phyloP scores from a whole-genome alignment of 1,139 yeast species.

The Saccharomyces pastorianus region DNA sequence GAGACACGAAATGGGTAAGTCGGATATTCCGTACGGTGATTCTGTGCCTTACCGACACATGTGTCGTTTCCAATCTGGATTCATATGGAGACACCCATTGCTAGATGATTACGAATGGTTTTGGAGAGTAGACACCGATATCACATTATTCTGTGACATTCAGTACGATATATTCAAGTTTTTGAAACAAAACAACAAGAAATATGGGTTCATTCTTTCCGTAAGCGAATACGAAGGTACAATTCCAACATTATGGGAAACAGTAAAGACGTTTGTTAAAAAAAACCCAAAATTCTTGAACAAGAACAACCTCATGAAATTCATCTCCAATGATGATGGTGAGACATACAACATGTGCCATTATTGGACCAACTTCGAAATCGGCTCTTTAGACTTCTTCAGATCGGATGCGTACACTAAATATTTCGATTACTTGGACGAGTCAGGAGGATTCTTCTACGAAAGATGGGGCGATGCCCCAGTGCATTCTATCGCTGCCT shows the following conservation, averaged over 20 bases:
- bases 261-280: constrained; percentile 58
- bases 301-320: constrained; percentile 60
- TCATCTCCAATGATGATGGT: constrained; percentile 64
- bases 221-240: constrained; percentile 78
- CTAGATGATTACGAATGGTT: constrained; percentile 71
- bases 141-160: constrained; percentile 68
- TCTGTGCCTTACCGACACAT: constrained; percentile 67
- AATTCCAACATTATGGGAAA: constrained; percentile 74
- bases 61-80: constrained; percentile 91
- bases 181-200: constrained; percentile 67
- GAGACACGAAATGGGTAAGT: constrained; percentile 40
- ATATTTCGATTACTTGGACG: constrained; percentile 65
- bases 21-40: constrained; percentile 53
- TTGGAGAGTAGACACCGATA: constrained; percentile 93
- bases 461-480: constrained; percentile 96
- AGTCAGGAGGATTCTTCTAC: constrained; percentile 80
- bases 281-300: constrained; percentile 59
- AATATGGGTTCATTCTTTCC: constrained; percentile 73
- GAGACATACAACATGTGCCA: constrained; percentile 68
- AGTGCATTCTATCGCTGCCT: constrained; percentile 80
- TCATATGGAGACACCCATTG: constrained; percentile 71
- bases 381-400: constrained; percentile 69
- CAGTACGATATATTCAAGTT: constrained; percentile 75
- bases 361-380: constrained; percentile 84
- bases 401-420: constrained; percentile 58